Conservation (phyloP, 495 filamentous ascomycete genomes). For the Aspergillus diversus region DNA sequence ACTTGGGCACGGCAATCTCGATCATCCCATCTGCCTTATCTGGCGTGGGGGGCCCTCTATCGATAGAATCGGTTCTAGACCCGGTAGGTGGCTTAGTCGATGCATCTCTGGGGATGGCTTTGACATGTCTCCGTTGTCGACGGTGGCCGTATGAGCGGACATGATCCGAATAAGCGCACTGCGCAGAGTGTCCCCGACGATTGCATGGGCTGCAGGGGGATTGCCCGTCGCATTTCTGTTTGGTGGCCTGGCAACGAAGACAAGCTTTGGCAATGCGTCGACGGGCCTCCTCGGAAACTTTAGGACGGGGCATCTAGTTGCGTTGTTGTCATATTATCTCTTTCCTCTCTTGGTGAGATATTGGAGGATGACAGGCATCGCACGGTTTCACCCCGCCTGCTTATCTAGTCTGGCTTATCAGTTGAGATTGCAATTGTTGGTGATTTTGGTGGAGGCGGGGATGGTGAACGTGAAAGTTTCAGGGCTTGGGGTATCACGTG, state of each 20-base stretch:
- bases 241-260: neutral
- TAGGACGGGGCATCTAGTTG: neutral
- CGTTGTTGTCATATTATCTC: neutral
- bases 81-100: neutral
- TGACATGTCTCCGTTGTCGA: neutral
- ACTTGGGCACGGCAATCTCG: neutral
- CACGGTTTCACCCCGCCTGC: neutral
- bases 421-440: neutral
- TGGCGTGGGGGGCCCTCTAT: neutral
- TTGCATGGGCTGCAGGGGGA: neutral
- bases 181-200: neutral
- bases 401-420: neutral
- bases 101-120: no score
- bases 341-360: neutral
- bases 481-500: neutral
- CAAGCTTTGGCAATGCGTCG: neutral
- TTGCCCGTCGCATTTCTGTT: neutral
- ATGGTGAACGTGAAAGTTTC: neutral
- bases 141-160: conserved; percentile 5
- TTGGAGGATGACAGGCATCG: no score
- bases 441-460: neutral
- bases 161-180: conserved; percentile 3
- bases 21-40: neutral
- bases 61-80: neutral
- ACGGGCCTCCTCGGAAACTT: neutral